These are phyloP conservation scores for Anisodus tanguticus DNA, from an alignment of 257 asterid species.

Conservation along the genomic window DNA sequence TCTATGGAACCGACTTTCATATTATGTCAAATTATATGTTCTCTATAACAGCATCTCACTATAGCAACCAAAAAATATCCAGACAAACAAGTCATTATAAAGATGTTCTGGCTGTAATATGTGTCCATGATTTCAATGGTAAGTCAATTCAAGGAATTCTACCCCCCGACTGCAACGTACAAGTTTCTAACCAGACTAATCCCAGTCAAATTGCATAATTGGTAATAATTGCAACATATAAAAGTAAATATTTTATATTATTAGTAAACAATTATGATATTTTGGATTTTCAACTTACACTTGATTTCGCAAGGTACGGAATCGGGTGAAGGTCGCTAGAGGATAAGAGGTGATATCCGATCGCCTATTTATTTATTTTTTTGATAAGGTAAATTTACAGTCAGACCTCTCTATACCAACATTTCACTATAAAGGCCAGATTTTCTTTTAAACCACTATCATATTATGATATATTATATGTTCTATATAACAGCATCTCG, in stretches of 20 bases:
- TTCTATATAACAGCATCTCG: background rate
- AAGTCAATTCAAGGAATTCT: background rate
- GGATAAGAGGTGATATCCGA: too few species aligned
- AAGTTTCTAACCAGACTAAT: background rate
- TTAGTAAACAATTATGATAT: background rate
- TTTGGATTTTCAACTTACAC: slow-evolving; percentile 43
- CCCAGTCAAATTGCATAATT: background rate
- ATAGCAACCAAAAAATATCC: background rate
- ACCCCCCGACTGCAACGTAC: background rate
- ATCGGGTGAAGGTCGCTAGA: slow-evolving; percentile 24
- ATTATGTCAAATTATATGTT: background rate
- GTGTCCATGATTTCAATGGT: background rate
- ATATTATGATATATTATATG: background rate
- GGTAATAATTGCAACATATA: background rate
- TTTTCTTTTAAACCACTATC: too few species aligned
- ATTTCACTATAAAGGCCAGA: too few species aligned
- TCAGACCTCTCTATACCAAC: too few species aligned
- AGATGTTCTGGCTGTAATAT: too few species aligned
- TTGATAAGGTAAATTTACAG: too few species aligned
- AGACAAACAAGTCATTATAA: background rate
- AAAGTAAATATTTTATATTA: background rate
- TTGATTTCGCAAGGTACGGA: slow-evolving; percentile 78
- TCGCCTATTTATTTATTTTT: background rate
- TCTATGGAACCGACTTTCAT: too few species aligned
- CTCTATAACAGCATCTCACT: background rate